phyloP scores from a whole-genome alignment of 768 basidiomycete species.

The Leucosporidium creatinivorum region DNA sequence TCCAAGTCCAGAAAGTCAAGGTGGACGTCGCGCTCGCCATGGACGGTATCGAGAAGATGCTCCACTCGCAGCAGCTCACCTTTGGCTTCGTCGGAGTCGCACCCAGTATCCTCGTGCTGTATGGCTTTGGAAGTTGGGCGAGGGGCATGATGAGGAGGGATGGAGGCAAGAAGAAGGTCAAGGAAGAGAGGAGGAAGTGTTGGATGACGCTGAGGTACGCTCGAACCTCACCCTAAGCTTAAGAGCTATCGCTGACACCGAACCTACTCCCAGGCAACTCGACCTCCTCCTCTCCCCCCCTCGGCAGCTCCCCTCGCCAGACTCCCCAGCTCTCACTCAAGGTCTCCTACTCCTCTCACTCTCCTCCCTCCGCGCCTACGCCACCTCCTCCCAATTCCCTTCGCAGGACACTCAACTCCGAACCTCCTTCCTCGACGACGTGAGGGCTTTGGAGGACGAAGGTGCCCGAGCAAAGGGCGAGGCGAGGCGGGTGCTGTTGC shows the following conservation, averaged over 20 bases:
- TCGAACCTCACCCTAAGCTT: not conserved
- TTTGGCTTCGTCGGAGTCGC: slow-evolving; percentile 97
- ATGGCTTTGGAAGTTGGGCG: slow-evolving; percentile 55
- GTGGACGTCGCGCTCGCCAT: slow-evolving; percentile 88
- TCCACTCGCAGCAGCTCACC: slow-evolving; percentile 54
- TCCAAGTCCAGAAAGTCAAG: slow-evolving; percentile 95
- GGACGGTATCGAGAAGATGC: slow-evolving; percentile 81
- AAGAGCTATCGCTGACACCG: not conserved
- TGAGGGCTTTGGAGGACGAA: slow-evolving; percentile 64
- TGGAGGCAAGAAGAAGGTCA: slow-evolving; percentile 51
- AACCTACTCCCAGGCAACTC: slow-evolving; percentile 48
- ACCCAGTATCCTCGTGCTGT: slow-evolving; percentile 53
- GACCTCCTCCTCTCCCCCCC: slow-evolving; percentile 58
- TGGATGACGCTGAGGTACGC: slow-evolving; percentile 64
- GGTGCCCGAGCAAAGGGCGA: slow-evolving; percentile 49
- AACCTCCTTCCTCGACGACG: slow-evolving; percentile 76
- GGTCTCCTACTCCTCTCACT: slow-evolving; percentile 68
- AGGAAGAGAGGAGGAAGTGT: slow-evolving; percentile 52
- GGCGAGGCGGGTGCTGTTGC: slow-evolving; percentile 69
- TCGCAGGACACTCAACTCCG: slow-evolving; percentile 46
- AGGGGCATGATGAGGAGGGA: slow-evolving; percentile 51
- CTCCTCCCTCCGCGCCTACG: slow-evolving; percentile 60
- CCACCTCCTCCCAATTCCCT: slow-evolving; percentile 53
- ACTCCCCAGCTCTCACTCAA: slow-evolving; percentile 51
- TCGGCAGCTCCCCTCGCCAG: slow-evolving; percentile 42